These are phyloP conservation scores for Phytophthora europaea DNA, from an alignment of 352 stramenopile genomes.

Conservation along the genomic window DNA sequence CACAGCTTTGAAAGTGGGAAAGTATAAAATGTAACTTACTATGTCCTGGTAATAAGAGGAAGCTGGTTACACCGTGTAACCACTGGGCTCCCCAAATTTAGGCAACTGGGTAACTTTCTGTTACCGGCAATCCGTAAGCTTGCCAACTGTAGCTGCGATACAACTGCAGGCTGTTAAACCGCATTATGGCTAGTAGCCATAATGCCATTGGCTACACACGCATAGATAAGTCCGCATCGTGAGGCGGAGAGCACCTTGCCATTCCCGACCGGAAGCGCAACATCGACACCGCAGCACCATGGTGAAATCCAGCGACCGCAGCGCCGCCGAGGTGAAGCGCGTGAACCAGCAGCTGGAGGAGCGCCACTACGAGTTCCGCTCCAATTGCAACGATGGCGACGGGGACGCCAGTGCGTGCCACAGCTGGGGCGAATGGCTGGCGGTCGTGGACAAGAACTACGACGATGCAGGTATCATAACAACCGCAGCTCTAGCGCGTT, in stretches of 20 bases:
- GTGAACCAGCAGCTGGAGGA: constrained; percentile 90
- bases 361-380: constrained; percentile 90
- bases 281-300: constrained; percentile 22
- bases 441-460: constrained; percentile 91
- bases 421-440: constrained; percentile 89
- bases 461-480: constrained; percentile 55
- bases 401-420: constrained; percentile 88
- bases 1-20: no score
- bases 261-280: constrained; percentile 4
- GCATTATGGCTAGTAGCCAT: not conserved
- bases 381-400: constrained; percentile 88
- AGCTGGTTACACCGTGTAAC: no score
- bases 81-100: no score
- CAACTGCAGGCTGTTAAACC: not conserved
- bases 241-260: not conserved
- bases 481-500: not conserved
- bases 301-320: constrained; percentile 54
- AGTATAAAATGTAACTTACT: no score
- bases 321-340: constrained; percentile 70
- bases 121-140: not conserved
- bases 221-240: constrained; percentile 11
- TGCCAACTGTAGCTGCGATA: not conserved
- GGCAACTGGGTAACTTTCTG: no score
- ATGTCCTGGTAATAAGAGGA: no score
- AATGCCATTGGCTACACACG: no score